Conservation (phyloP, 805 yeast genomes). For the Ogataea paraovalis region DNA sequence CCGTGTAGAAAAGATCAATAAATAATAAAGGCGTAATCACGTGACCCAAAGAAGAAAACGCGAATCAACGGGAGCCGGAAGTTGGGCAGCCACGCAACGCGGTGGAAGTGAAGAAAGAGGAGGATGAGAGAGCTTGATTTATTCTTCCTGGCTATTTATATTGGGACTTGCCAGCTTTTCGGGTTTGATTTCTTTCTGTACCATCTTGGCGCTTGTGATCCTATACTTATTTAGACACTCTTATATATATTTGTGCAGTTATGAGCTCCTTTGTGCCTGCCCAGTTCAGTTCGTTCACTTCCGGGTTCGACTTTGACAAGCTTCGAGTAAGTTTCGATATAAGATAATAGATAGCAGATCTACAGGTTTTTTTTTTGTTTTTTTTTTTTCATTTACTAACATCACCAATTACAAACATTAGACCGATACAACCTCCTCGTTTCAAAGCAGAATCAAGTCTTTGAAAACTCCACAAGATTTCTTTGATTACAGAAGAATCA, state of each 20-base stretch:
- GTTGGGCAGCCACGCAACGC: neutral
- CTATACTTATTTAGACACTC: too few species aligned
- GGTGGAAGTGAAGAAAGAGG: too few species aligned
- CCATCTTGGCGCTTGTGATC: too few species aligned
- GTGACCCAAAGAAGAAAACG: neutral
- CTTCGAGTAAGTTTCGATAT: conserved; percentile 28
- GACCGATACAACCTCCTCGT: conserved; percentile 35
- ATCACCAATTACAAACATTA: conserved; percentile 2
- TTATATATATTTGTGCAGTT: neutral
- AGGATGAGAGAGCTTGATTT: too few species aligned
- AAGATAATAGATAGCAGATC: too few species aligned
- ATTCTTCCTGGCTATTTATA: too few species aligned
- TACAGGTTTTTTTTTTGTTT: neutral
- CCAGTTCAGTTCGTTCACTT: conserved; percentile 31
- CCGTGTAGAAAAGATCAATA: too few species aligned
- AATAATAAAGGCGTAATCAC: too few species aligned
- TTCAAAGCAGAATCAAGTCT: conserved; percentile 62
- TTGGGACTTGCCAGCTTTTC: too few species aligned
- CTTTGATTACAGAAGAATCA: conserved; percentile 78
- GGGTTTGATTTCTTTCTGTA: too few species aligned
- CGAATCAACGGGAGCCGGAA: neutral
- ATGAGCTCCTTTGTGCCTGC: conserved; percentile 36
- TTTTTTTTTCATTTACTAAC: neutral
- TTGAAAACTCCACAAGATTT: conserved; percentile 86
- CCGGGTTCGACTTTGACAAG: conserved; percentile 31